Conservation (phyloP, 805 yeast genomes). For the Henningerozyma blattae region DNA sequence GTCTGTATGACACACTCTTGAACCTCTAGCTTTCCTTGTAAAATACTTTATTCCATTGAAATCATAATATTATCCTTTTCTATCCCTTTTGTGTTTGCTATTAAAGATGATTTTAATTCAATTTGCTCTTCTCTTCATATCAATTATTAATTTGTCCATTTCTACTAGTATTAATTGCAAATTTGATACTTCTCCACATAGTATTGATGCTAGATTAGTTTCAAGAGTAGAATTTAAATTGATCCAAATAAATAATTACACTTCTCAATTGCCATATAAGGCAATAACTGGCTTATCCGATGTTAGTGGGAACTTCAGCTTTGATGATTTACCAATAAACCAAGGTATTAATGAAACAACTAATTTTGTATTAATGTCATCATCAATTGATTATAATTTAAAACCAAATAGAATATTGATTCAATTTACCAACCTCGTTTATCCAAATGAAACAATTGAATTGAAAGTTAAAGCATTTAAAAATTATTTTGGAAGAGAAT, state of each 20-base stretch:
- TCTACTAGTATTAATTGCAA: too few relatives aligned
- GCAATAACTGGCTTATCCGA: slow-evolving; percentile 7
- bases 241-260: slow-evolving; percentile 17
- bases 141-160: slow-evolving; percentile 2
- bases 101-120: background rate
- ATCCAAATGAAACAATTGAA: slow-evolving; percentile 9
- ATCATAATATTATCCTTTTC: background rate
- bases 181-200: too few relatives aligned
- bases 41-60: background rate
- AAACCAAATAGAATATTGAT: slow-evolving; percentile 24
- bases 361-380: slow-evolving; percentile 18
- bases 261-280: slow-evolving; percentile 6
- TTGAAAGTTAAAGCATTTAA: slow-evolving; percentile 13
- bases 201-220: too few relatives aligned
- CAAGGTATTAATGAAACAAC: slow-evolving; percentile 15
- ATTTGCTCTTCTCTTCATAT: background rate
- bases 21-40: too few relatives aligned
- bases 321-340: slow-evolving; percentile 18
- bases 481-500: slow-evolving; percentile 24
- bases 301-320: slow-evolving; percentile 17
- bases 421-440: slow-evolving; percentile 7
- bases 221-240: slow-evolving; percentile 16
- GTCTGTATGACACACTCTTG: background rate
- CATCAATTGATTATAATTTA: slow-evolving; percentile 22
- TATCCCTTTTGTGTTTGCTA: background rate